Evolutionary conservation across 1,284 basidiomycete species (phyloP).

Genomic region (Papiliotrema nemorosa): DNA sequence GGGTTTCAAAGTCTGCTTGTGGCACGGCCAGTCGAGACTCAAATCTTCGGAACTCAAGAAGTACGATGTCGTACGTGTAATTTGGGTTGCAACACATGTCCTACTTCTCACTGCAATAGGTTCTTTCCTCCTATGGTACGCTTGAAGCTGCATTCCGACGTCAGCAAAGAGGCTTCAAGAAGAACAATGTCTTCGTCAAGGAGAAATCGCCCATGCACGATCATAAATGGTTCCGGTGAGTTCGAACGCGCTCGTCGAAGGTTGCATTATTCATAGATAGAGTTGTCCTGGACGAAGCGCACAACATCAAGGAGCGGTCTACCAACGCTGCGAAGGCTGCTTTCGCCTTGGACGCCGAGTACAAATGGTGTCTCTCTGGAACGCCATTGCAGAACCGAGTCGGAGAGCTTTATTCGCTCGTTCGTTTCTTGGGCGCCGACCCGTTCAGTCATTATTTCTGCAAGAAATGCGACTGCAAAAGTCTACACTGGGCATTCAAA

Average conservation of each 20-base stretch:
- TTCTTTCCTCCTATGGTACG: constrained; percentile 63
- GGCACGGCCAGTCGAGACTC: constrained; percentile 72
- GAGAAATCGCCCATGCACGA: constrained; percentile 83
- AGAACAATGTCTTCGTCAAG: constrained; percentile 78
- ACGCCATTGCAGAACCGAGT: constrained; percentile 96
- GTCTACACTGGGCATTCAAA: constrained; percentile 52
- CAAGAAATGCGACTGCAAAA: constrained; percentile 60
- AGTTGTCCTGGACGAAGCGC: constrained; percentile 80
- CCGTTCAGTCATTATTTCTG: constrained; percentile 88
- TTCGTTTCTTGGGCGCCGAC: constrained; percentile 83
- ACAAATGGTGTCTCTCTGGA: constrained; percentile 96
- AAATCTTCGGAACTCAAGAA: constrained; percentile 67
- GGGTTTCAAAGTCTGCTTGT: constrained; percentile 74
- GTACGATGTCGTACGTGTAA: constrained; percentile 72
- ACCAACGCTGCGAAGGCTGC: constrained; percentile 96
- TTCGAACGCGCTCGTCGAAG: constrained; percentile 28
- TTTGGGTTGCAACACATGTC: no score
- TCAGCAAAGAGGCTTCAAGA: constrained; percentile 86
- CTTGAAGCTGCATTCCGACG: constrained; percentile 91
- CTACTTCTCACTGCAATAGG: constrained; percentile 31
- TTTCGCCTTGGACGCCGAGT: constrained; percentile 78
- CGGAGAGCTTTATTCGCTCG: constrained; percentile 93
- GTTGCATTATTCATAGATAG: constrained; percentile 16
- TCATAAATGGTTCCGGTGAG: constrained; percentile 79
- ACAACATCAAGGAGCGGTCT: constrained; percentile 93